Evolutionary conservation across 768 basidiomycete species (phyloP).

Genomic region (Boletus subcaerulescens): DNA sequence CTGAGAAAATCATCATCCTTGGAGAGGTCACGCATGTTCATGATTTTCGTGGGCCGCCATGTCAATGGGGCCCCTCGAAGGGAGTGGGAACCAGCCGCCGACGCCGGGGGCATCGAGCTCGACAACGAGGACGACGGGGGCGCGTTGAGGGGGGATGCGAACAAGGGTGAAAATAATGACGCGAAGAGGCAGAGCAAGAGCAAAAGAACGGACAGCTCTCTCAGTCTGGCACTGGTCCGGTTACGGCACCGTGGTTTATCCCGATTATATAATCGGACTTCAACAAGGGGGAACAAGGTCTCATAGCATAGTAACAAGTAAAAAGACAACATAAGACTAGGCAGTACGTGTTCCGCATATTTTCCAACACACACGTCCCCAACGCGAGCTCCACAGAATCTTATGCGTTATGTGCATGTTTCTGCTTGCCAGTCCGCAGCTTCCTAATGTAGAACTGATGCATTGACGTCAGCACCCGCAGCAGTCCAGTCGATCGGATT

Average conservation of each 20-base stretch:
- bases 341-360: background rate
- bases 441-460: constrained; percentile 91
- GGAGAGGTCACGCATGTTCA: constrained; percentile 89
- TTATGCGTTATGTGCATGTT: constrained; percentile 68
- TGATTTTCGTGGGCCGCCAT: constrained; percentile 85
- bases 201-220: constrained; percentile 20
- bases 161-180: constrained; percentile 25
- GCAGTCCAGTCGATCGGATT: background rate
- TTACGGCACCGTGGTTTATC: constrained; percentile 28
- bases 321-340: background rate
- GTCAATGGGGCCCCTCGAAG: constrained; percentile 31
- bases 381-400: background rate
- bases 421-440: constrained; percentile 90
- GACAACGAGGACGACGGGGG: constrained; percentile 22
- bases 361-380: background rate
- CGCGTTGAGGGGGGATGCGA: constrained; percentile 15
- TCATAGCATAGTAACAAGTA: no score
- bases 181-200: constrained; percentile 31
- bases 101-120: constrained; percentile 34
- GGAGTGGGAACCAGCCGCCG: constrained; percentile 25
- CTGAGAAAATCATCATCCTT: constrained; percentile 90
- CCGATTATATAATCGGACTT: constrained; percentile 22
- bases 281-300: background rate
- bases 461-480: constrained; percentile 23
- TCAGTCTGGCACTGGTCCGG: constrained; percentile 24